A percentile compares a stretch with the other conserved stretches of the same genome.
These are phyloP conservation scores for Scheffersomyces ergatensis DNA, from an alignment of 805 yeast species.

Conservation along the genomic window DNA sequence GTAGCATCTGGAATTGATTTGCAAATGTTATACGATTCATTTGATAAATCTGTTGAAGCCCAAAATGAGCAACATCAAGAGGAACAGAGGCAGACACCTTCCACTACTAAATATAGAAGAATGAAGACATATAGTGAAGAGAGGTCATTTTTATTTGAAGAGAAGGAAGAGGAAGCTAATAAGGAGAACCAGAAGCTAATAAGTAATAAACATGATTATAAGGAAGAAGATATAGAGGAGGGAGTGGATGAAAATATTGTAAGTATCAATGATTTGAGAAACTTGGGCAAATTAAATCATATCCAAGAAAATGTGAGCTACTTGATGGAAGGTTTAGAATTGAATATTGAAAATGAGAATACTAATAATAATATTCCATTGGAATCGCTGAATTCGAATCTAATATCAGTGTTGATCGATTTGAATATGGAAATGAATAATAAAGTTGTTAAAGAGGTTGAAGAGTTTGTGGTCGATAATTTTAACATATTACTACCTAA, in stretches of 20 bases:
- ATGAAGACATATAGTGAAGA: background rate
- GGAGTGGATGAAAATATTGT: slow-evolving; percentile 1
- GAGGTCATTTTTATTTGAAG: background rate
- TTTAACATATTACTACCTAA: background rate
- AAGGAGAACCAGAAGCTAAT: slow-evolving; percentile 1
- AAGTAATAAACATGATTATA: slow-evolving; percentile 5
- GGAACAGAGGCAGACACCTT: background rate
- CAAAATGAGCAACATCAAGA: background rate
- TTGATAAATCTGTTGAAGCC: background rate
- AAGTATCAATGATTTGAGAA: slow-evolving; percentile 17
- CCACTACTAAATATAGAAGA: background rate
- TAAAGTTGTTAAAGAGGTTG: background rate
- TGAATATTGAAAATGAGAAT: background rate
- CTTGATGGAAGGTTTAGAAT: slow-evolving; percentile 15
- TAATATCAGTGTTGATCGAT: slow-evolving; percentile 9
- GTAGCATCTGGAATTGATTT: background rate
- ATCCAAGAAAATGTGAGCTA: slow-evolving; percentile 13
- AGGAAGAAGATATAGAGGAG: slow-evolving; percentile 3
- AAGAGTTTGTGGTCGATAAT: background rate
- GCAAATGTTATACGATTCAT: background rate
- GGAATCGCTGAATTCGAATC: slow-evolving; percentile 4
- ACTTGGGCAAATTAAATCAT: slow-evolving; percentile 8
- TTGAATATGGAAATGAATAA: background rate
- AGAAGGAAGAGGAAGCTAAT: background rate
- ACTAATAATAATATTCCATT: background rate